These are phyloP conservation scores for Thermothelomyces thermophilus DNA, from an alignment of 2,329 filamentous ascomycete species.

Conservation along the genomic window DNA sequence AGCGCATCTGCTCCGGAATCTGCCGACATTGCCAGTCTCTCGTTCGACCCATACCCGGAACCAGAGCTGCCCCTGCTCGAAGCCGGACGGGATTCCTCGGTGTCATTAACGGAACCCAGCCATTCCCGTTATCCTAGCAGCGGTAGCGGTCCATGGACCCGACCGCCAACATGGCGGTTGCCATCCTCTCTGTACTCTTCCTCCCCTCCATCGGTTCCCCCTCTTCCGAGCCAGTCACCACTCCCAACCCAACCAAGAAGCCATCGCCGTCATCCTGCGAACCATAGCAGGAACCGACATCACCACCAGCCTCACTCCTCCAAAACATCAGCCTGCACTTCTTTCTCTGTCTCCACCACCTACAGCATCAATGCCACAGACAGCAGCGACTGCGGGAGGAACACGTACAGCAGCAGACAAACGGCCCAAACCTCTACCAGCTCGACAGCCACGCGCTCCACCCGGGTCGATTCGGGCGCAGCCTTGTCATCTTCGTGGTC, in stretches of 20 bases:
- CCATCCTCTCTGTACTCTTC: conserved; percentile 1
- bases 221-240: background rate
- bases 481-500: background rate
- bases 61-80: conserved; percentile 1
- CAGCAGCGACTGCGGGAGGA: background rate
- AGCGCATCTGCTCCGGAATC: background rate
- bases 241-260: background rate
- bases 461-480: background rate
- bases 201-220: background rate
- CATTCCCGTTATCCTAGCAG: conserved; percentile 12
- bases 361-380: background rate
- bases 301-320: background rate
- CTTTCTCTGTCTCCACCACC: background rate
- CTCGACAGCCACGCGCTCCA: conserved; percentile 1
- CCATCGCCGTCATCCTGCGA: background rate
- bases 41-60: background rate
- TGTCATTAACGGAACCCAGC: background rate
- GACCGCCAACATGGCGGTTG: conserved; percentile 13
- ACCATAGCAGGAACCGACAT: conserved; percentile 5
- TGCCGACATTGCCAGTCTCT: background rate
- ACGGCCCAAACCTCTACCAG: background rate
- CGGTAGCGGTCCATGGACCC: conserved; percentile 3
- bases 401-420: conserved; percentile 1
- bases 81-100: background rate
- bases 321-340: background rate